Evolutionary conservation across 2,329 filamentous ascomycete species (phyloP), one percentile per base, ranked within the genome.

Genomic region (Metarhizium brunneum): DNA sequence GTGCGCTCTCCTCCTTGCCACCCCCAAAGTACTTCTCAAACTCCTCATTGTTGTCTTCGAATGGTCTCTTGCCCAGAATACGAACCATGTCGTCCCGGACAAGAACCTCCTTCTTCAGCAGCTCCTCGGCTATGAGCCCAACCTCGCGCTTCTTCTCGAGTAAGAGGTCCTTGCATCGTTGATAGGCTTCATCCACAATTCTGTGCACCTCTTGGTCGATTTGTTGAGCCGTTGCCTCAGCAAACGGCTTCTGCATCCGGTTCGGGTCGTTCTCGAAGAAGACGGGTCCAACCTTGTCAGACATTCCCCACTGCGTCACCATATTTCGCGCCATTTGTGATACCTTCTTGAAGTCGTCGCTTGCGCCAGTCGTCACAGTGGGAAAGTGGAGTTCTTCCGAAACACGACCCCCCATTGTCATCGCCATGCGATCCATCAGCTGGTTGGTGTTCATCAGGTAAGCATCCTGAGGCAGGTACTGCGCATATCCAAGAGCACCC

Each of bases 221-320:
- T 62, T 86, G 86, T 69, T 91, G 88, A 18, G 92, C 94, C 2
- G 94, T 99, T 54, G 90, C 80, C 76, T 99, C 94, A 25, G 90
- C 92, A 74, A 97, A 99, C 0, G 94, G 94, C 77, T 99, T 99
- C 69, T 92, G 86, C 57, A 96, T 74, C 66, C 89, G 85, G 69
- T 89, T 88, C 60, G 88, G 82, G 66, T 90, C 81, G 68, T 89
- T 88, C 65, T 94, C 87, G 71, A 92, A 99, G 77, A 95, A 88
- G 60, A 99, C 80, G 61, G 92, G 92, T 35, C 92, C 92, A 50
- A 99, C 86, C 75, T 95, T 95, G 62, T 89, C 83, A 45, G 88
- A 95, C 94, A 99, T 99, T 63, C 94, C 94, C 86, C 91, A 99
- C 71, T 96, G 90, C n/a, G 92, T 99, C 35, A 99, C 94, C 94